Evolutionary conservation across 73 alveolate genomes (phyloP).

Genomic region (Halteria grandinella): DNA sequence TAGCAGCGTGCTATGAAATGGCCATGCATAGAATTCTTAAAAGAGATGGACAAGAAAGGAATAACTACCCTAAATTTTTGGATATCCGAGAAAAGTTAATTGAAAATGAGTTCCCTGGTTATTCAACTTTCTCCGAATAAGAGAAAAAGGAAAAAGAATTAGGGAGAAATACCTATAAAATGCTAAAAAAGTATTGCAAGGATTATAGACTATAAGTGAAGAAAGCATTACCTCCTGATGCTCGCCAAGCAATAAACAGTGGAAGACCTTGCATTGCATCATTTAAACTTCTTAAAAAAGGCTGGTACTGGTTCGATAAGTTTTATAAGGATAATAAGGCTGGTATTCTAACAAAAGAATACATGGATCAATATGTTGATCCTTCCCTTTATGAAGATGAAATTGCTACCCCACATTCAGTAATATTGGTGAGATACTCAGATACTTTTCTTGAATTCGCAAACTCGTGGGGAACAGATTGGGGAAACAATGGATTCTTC

Average conservation of each 20-base stretch:
- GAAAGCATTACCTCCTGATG: neutral
- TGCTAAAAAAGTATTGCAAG: neutral
- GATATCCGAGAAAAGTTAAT: neutral
- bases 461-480: constrained; percentile 5
- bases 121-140: too few relatives aligned
- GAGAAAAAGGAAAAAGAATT: too few relatives aligned
- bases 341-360: neutral
- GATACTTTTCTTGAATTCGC: neutral
- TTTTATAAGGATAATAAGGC: neutral
- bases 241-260: neutral
- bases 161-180: neutral
- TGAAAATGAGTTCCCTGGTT: too few relatives aligned
- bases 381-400: neutral
- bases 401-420: neutral
- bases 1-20: neutral
- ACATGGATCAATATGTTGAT: neutral
- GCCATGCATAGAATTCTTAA: neutral
- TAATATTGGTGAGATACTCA: neutral
- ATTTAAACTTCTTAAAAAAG: neutral
- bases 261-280: neutral
- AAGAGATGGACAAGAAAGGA: constrained; percentile 8
- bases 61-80: neutral
- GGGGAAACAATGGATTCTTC: neutral
- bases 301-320: neutral
- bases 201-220: neutral